Evolutionary conservation across 768 basidiomycete genomes (phyloP), one percentile per base, ranked within the genome.

Genomic region (Strobilomyces confusus): DNA sequence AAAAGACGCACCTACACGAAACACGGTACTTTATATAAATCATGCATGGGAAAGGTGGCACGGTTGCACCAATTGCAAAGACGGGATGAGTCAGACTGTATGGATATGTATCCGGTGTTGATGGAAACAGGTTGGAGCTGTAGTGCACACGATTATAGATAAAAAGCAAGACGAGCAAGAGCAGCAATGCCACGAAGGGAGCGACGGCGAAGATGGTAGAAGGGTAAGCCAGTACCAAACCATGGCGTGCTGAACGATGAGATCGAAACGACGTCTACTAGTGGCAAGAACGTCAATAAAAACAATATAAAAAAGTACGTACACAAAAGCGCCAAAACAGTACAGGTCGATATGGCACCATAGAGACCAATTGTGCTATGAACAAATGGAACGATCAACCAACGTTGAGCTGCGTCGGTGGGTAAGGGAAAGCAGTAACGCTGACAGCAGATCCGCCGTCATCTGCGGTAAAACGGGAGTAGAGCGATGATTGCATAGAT

Each of bases 401-500:
- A 14, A 40, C 36, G 7, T 44, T 57, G 47, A 52, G 15, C 29
- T 54, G 53, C 20, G 63, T 48, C 2, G 70, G 69, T 1, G 69
- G 72, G 25, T 62, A 66, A 15, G 72, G 71, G 48, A 68, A 69
- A 32, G 67, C 62, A 0, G 60, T 50, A 20, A 67, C 62, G 40
- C 56, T 64, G 56, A 66, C 49, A 4, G 64, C 51, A 45, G 67
- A 70, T 22, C 68, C 65, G 13, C 47, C 38, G 3, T 65, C 66
- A 23, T 64, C 72, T 45, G 25, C 56, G 3, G 60, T 61, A 49
- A 46, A 19, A 15, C 62, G 58, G 19, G 74, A 76, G 48, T 68
- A 62, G 20, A 60, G 13, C 6, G 82, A 82, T 2, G 83, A 79
- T 57, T 82, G 81, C 72, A 84, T 72, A 4, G 84, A 86, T 17